Conservation (phyloP, 75 land plant genomes). For the Ceratopteris richardii region DNA sequence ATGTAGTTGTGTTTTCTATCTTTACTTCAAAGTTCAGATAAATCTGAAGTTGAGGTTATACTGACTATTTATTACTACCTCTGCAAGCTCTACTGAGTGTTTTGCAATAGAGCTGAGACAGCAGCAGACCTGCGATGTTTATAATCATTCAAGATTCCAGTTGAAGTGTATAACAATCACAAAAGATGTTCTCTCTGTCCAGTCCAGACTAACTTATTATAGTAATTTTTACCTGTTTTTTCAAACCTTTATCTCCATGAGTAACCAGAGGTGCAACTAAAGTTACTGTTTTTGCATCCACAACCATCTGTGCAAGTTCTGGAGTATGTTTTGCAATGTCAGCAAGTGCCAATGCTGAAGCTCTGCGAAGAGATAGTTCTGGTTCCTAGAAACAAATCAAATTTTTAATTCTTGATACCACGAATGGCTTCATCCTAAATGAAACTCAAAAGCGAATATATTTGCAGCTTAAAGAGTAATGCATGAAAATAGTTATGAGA, state of each 20-base stretch:
- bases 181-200: too few relatives aligned
- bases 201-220: neutral
- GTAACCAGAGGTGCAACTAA: slow-evolving; percentile 13
- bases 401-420: too few relatives aligned
- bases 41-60: neutral
- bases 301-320: slow-evolving; percentile 24
- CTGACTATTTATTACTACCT: slow-evolving; percentile 12
- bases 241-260: slow-evolving; percentile 12
- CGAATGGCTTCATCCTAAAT: too few relatives aligned
- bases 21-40: neutral
- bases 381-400: slow-evolving; percentile 15
- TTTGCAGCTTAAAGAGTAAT: too few relatives aligned
- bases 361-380: slow-evolving; percentile 18
- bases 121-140: slow-evolving; percentile 14
- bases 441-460: too few relatives aligned
- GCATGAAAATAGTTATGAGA: too few relatives aligned
- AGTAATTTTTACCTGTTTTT: slow-evolving; percentile 16
- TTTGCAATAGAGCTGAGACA: slow-evolving; percentile 21
- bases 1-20: too few relatives aligned
- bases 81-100: slow-evolving; percentile 18
- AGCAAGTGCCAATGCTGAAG: slow-evolving; percentile 7
- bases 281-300: slow-evolving; percentile 25
- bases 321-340: slow-evolving; percentile 33
- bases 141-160: neutral
- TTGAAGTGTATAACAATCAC: neutral